Evolutionary conservation across 768 basidiomycete genomes (phyloP), one percentile per base, ranked within the genome.

Genomic region (Suillus plorans): DNA sequence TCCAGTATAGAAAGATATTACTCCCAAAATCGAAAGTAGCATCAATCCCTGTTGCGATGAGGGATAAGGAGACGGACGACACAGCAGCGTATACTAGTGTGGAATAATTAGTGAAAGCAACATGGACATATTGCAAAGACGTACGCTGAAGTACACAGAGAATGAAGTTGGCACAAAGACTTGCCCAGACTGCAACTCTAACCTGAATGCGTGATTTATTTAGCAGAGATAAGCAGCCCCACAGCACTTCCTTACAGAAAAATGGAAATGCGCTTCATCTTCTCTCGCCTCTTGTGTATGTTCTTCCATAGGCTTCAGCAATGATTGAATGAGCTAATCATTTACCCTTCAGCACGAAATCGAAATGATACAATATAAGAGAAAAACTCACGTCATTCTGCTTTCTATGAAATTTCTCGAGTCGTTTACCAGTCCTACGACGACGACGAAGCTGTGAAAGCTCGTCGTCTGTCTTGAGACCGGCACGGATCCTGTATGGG

Each of bases 21-120:
- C 91, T 92, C 53, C 90, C 89, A 67, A 92, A 82, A 73, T 95
- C 94, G 71, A 89, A 93, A 18, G 92, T 80, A 14, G 95, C 88
- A 73, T 99, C 97, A 71, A 96, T 91, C 10, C 85, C 91, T 2
- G 95, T 97, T 13, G 95, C 94, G 65, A 98, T 84, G 59, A 98
- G 81, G 5, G 95, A 94, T 5, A 98, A 80, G 0, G 94, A 97
- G 5, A 85, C 67, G 2, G 94, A 90, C 2, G 92, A 91, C 60
- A 93, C 83, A 14, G 97, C 97, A 14, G 93, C 97, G 73, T 98
- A 99, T 70, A 99, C 92, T 95, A 20, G 53, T 34, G 18, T 47
- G 14, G 16, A 12, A 50, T 42, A 61, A 36, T 45, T 34, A 34
- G 53, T 0, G 37, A 25, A 58, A 36, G 20, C 14, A 52, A 28